Percentiles rank a stretch among this genome's conserved stretches.
phyloP scores from a whole-genome alignment of 2,329 filamentous ascomycete species.

The Exophiala sp. region DNA sequence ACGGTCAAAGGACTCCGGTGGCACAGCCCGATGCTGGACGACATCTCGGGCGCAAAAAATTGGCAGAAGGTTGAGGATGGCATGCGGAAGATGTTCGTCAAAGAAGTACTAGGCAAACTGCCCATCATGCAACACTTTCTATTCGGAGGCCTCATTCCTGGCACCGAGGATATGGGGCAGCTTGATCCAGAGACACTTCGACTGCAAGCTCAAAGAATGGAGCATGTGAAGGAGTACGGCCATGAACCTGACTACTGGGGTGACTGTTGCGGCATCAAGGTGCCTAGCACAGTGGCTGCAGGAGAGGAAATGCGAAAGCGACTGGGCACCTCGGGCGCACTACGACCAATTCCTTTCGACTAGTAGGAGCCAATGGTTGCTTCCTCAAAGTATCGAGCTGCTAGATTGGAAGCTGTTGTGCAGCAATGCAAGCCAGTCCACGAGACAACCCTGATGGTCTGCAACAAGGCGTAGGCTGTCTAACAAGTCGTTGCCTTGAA shows the following conservation, averaged over 20 bases:
- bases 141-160: slow-evolving; percentile 81
- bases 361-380: slow-evolving; percentile 23
- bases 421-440: slow-evolving; percentile 1
- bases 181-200: slow-evolving; percentile 51
- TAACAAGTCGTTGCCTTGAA: slow-evolving; percentile 11
- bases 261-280: slow-evolving; percentile 96
- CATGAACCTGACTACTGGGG: slow-evolving; percentile 66
- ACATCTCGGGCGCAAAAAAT: slow-evolving; percentile 83
- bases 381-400: background rate
- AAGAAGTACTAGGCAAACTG: slow-evolving; percentile 86
- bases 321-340: slow-evolving; percentile 58
- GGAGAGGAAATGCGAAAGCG: slow-evolving; percentile 83
- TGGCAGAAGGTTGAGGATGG: slow-evolving; percentile 92
- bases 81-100: slow-evolving; percentile 95
- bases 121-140: slow-evolving; percentile 99
- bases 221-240: slow-evolving; percentile 67
- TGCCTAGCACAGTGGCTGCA: slow-evolving; percentile 89
- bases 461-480: background rate
- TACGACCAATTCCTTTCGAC: slow-evolving; percentile 53
- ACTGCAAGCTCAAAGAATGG: slow-evolving; percentile 50
- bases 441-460: background rate
- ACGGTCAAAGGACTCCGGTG: slow-evolving; percentile 90
- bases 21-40: slow-evolving; percentile 98
- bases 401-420: background rate
- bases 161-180: slow-evolving; percentile 71